Conservation (phyloP, 2,329 filamentous ascomycete species). For the Dactylonectria estremocensis region DNA sequence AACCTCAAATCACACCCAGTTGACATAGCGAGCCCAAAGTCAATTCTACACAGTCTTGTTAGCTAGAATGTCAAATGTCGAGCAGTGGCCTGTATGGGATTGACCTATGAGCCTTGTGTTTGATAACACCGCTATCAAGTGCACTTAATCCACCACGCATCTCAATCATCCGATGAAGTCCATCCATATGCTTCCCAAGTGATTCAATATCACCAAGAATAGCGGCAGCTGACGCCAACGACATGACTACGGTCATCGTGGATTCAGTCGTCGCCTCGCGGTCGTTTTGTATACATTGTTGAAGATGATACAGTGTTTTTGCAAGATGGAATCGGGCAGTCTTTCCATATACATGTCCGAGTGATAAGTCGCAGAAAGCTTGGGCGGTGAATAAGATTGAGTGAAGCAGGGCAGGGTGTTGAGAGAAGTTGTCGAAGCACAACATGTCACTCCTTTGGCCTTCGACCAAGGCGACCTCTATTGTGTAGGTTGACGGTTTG, state of each 20-base stretch:
- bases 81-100: neutral
- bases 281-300: conserved; percentile 35
- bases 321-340: conserved; percentile 37
- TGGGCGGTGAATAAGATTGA: conserved; percentile 45
- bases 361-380: conserved; percentile 40
- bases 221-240: conserved; percentile 42
- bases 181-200: conserved; percentile 44
- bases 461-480: conserved; percentile 31
- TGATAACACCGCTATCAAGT: conserved; percentile 32
- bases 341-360: conserved; percentile 16
- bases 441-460: conserved; percentile 31
- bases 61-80: neutral
- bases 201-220: conserved; percentile 42
- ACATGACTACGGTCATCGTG: conserved; percentile 41
- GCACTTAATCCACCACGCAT: conserved; percentile 41
- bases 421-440: conserved; percentile 39
- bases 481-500: conserved; percentile 40
- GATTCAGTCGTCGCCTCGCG: conserved; percentile 29
- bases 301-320: conserved; percentile 39
- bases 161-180: conserved; percentile 41
- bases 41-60: conserved; percentile 14
- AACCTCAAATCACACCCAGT: conserved; percentile 26
- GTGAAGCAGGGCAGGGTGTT: conserved; percentile 43
- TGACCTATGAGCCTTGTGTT: conserved; percentile 36
- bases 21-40: conserved; percentile 32